Evolutionary conservation across 208 protist genomes (phyloP), one percentile per base, ranked within the genome.

Genomic region (Leishmania tarentolae): DNA sequence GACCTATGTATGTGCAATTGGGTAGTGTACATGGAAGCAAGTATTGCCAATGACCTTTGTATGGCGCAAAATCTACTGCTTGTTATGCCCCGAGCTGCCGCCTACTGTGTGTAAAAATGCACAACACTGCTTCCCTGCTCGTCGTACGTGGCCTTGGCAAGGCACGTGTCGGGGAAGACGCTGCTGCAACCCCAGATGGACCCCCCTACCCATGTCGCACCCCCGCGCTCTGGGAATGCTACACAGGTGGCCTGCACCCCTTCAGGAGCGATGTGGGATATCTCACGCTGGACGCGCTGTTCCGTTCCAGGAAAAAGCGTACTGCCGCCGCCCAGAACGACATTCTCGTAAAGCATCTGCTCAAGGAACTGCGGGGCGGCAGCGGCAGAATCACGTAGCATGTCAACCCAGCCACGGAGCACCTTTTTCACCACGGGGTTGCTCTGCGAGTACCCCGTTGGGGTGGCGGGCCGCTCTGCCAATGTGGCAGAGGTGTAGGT

Each of bases 301-400:
- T 97, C 93, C 24, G 96, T 79, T 37, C 91, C 88, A 17, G 77
- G 75, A 46, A 98, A 76, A 75, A 97, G 87, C n/a, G 97, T 98
- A 31, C 91, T 97, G 28, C 99, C 99, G 57, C 98, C 98, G 56
- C 96, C 97, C 6, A 99, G 88, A 24, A 99, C 92, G 56, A 99
- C 93, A 78, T 96, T 98, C 6, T 73, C 72, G 82, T 96, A 99
- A 0, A 99, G 84, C 6, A 76, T 56, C 1, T 50, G 56, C 37
- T 88, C 86, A 9, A 89, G 74, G 40, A 83, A 83, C 4, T 65
- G 74, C 61, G 91, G 92, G 37, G 88, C 82, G 21, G 61, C 73
- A 28, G 82, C 78, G 44, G 93, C 87, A 73, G 94, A 89, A 31
- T 93, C 83, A 44, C 85, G 78, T n/a, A 96, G 79, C 50, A 86